Percentiles rank a stretch among this genome's conserved stretches.
Conservation (phyloP, 1,284 basidiomycete species). For the Vanrija sp. region DNA sequence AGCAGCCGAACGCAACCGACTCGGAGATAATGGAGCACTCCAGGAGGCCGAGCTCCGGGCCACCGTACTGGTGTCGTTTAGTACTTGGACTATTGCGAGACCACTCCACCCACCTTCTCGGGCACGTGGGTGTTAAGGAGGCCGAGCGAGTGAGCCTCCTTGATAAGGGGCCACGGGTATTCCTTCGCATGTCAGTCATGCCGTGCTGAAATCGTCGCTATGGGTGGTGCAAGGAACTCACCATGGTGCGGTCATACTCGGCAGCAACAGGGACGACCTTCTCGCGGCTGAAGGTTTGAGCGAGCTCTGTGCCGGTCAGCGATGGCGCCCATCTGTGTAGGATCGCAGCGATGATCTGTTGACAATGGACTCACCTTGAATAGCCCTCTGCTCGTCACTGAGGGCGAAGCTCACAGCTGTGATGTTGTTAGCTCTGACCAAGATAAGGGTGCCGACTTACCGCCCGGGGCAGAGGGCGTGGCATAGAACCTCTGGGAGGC, state of each 20-base stretch:
- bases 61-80: slow-evolving; percentile 50
- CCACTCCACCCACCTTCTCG: slow-evolving; percentile 45
- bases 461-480: neutral
- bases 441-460: neutral
- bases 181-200: slow-evolving; percentile 22
- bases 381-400: slow-evolving; percentile 40
- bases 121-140: slow-evolving; percentile 53
- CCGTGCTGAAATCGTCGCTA: too few relatives aligned
- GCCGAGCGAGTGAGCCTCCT: slow-evolving; percentile 53
- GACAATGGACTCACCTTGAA: slow-evolving; percentile 29
- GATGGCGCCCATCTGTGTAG: too few relatives aligned
- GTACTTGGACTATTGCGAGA: neutral
- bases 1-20: slow-evolving; percentile 54
- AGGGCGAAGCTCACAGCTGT: slow-evolving; percentile 30
- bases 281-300: slow-evolving; percentile 52
- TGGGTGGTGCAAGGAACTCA: too few relatives aligned
- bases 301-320: slow-evolving; percentile 47
- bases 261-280: slow-evolving; percentile 54
- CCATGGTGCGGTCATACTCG: slow-evolving; percentile 51
- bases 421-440: neutral
- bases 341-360: neutral
- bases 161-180: slow-evolving; percentile 56
- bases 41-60: slow-evolving; percentile 52
- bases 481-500: neutral
- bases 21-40: slow-evolving; percentile 54